Percentiles rank a stretch among this genome's conserved stretches.
Evolutionary conservation across 176 grass and related monocot species (phyloP).

Genomic region (Avena sativa): DNA sequence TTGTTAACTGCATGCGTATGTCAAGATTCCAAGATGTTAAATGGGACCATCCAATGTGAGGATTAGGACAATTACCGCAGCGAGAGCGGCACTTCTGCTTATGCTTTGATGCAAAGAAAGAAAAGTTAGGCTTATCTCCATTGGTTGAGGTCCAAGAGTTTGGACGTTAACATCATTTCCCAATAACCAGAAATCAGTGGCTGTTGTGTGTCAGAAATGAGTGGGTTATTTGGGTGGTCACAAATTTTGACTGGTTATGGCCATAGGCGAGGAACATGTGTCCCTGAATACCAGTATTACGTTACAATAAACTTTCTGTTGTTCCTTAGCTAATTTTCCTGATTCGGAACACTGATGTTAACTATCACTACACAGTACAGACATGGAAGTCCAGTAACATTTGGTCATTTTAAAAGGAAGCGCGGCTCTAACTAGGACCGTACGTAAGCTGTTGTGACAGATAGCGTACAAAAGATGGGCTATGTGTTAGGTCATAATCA

Average conservation of each 20-base stretch:
- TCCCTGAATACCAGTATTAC: not conserved
- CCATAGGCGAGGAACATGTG: slow-evolving; percentile 36
- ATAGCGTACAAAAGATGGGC: not conserved
- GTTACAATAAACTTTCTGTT: slow-evolving; percentile 2
- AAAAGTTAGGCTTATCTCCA: slow-evolving; percentile 54
- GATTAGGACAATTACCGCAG: slow-evolving; percentile 50
- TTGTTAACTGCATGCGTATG: slow-evolving; percentile 2
- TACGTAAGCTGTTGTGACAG: slow-evolving; percentile 16
- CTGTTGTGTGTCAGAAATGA: slow-evolving; percentile 41
- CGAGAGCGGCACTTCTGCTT: slow-evolving; percentile 35
- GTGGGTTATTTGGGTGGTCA: slow-evolving; percentile 45
- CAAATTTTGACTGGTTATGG: slow-evolving; percentile 37
- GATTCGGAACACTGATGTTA: slow-evolving; percentile 31
- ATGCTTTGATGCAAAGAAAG: slow-evolving; percentile 42
- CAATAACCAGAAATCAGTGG: slow-evolving; percentile 28
- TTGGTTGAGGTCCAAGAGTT: slow-evolving; percentile 49
- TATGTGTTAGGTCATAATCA: slow-evolving; percentile 17
- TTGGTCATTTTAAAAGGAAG: not conserved
- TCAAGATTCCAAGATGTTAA: slow-evolving; percentile 47
- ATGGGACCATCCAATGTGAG: slow-evolving; percentile 49
- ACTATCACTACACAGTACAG: not conserved
- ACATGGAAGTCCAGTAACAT: slow-evolving; percentile 4
- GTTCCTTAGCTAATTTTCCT: not conserved
- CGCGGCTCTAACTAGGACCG: slow-evolving; percentile 18
- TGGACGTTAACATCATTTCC: slow-evolving; percentile 53